Base-by-base conservation (phyloP, 75 land plant genomes). In the Larix kaempferi region DNA sequence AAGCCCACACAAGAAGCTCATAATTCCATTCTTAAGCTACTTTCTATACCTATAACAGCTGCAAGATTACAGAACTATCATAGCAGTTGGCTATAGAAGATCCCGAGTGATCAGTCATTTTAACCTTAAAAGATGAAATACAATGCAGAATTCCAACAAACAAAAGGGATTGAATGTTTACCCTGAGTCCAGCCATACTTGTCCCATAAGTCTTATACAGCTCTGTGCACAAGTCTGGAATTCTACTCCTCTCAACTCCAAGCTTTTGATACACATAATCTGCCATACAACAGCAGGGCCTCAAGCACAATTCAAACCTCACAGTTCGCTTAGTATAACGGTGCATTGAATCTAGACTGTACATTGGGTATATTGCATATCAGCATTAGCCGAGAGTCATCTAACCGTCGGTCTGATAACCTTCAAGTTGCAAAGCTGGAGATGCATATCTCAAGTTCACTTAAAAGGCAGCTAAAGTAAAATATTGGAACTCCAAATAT, bases 131-230 rank as follows among this genome's bases (percentile, higher is more conserved):
- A 44, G 49, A 5, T 6, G 49, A 44, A 44, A 44, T 44, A 65
- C 21, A 65, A 3, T 27, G 37, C 67, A 27, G 14, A 64, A 11
- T 11, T 14, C 37, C 16, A 72, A 12, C 44, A 57, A 66, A 27
- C 11, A 69, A 29, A 75, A 49, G 15, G 10, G 27, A 26, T 33
- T 15, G 29, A 56, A 58, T 37, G 3, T 65, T 71, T 84, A 92
- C 95, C 88, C 89, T 87, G 7, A 94, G 89, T 27, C 98, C 98
- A 77, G 94, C 98, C 94, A 94, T 88, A 58, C 91, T 90, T 44
- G 98, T 92, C 21, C 98, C 98, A 80, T 94, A 86, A 27, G 81
- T 78, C 77, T 82, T 90, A 84, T 92, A 94, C 59, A 92, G 74
- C 41, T 79, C 71, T 56, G 78, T 74, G 60, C 88, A 80, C 78